phyloP scores from a whole-genome alignment of 2,329 filamentous ascomycete genomes.

The Colletotrichum somersetense region DNA sequence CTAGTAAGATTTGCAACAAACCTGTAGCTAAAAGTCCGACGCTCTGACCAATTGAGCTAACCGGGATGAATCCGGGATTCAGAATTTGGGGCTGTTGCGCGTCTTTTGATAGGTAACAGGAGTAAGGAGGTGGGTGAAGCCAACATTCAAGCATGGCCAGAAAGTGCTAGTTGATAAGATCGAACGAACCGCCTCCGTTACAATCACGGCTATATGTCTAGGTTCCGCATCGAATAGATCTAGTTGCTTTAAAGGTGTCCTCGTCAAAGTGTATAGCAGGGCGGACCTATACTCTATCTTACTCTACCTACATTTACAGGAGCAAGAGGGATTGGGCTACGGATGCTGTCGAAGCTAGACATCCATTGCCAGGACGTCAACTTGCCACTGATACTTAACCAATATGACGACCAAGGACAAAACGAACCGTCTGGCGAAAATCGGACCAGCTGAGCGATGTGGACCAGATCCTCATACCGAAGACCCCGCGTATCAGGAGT shows the following conservation, averaged over 20 bases:
- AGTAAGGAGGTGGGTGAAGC: not conserved
- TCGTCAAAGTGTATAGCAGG: not conserved
- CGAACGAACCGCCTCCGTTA: not conserved
- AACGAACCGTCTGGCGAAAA: no score
- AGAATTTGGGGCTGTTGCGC: rapidly evolving
- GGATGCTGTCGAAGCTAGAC: not conserved
- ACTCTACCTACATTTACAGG: not conserved
- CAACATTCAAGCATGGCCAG: not conserved
- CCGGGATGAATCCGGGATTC: not conserved
- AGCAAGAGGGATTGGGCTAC: not conserved
- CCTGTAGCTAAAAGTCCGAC: not conserved
- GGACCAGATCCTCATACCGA: no score
- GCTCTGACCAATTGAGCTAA: slow-evolving; percentile 9
- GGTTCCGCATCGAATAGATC: not conserved
- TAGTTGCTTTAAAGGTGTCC: not conserved
- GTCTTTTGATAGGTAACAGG: not conserved
- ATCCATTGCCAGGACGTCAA: not conserved
- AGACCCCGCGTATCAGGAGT: no score
- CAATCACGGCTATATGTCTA: not conserved
- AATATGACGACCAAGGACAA: not conserved
- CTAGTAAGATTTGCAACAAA: not conserved
- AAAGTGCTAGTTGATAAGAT: not conserved
- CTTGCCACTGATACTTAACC: not conserved
- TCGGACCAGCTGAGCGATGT: not conserved
- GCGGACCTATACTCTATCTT: not conserved